Evolutionary conservation across 495 filamentous ascomycete species (phyloP).

Genomic region (Hypomontagnella submonticulosa): DNA sequence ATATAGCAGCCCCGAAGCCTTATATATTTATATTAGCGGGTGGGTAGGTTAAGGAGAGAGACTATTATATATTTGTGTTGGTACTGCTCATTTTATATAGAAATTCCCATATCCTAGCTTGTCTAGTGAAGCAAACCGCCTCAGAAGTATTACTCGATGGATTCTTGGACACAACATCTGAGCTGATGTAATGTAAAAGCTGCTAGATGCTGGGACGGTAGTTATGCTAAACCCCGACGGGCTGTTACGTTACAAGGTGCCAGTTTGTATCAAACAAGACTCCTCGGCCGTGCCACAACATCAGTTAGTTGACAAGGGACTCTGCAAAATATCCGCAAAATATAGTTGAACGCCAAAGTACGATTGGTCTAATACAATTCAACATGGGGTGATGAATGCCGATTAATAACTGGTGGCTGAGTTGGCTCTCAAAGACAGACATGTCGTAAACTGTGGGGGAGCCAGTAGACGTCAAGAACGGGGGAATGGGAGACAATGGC

Average conservation of each 20-base stretch:
- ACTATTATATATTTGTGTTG: conserved; percentile 18
- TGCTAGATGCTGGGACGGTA: conserved; percentile 39
- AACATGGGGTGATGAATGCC: conserved; percentile 28
- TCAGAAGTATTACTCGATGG: background rate
- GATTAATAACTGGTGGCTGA: conserved; percentile 35
- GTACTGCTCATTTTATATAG: conserved; percentile 9
- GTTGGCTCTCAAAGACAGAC: conserved; percentile 26
- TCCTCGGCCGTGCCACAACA: conserved; percentile 37
- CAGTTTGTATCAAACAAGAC: conserved; percentile 27
- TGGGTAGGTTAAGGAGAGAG: background rate
- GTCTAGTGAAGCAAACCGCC: conserved; percentile 13
- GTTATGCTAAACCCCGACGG: conserved; percentile 19
- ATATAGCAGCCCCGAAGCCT: conserved; percentile 23
- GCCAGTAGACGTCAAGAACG: conserved; percentile 19
- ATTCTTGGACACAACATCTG: conserved; percentile 16
- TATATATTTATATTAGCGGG: conserved; percentile 18
- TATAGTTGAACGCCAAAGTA: conserved; percentile 1
- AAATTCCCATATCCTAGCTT: background rate
- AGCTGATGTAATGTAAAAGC: conserved; percentile 30
- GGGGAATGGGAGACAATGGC: background rate
- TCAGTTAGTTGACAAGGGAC: conserved; percentile 32
- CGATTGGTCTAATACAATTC: conserved; percentile 33
- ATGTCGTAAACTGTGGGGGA: conserved; percentile 20
- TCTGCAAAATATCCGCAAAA: background rate
- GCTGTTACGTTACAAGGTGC: conserved; percentile 39